Conservation (phyloP, 2,329 filamentous ascomycete genomes). For the Bimuria novae-zelandiae region DNA sequence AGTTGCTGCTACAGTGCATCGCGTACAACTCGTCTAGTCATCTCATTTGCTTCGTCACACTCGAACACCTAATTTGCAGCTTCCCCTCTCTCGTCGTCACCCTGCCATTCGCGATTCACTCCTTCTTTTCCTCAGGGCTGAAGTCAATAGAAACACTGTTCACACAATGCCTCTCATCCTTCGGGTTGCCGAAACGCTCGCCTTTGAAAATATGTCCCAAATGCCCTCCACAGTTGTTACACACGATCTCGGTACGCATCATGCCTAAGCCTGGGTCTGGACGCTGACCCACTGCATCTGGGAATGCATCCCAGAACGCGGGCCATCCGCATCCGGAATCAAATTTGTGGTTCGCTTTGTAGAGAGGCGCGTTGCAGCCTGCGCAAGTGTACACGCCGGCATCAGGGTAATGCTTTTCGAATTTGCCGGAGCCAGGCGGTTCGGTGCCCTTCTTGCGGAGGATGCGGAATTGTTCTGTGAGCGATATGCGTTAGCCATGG, state of each 20-base stretch:
- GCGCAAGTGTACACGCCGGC: constrained; percentile 85
- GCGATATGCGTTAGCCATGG: constrained; percentile 12
- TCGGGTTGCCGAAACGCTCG: constrained; percentile 81
- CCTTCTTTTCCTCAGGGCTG: constrained; percentile 64
- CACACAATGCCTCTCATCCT: constrained; percentile 95
- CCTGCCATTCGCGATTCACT: constrained; percentile 18
- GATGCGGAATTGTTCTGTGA: constrained; percentile 88
- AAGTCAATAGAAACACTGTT: constrained; percentile 93
- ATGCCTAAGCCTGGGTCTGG: constrained; percentile 80
- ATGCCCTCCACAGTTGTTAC: constrained; percentile 91
- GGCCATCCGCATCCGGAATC: constrained; percentile 97
- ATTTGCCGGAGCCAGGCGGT: constrained; percentile 75
- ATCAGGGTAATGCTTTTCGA: constrained; percentile 80
- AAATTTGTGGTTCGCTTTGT: constrained; percentile 94
- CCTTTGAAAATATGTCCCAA: constrained; percentile 91
- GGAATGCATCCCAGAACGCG: constrained; percentile 94
- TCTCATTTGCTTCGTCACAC: background rate
- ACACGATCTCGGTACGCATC: constrained; percentile 89
- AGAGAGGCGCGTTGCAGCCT: constrained; percentile 83
- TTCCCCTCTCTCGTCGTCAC: background rate
- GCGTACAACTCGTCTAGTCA: background rate
- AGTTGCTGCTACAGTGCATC: background rate
- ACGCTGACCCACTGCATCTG: constrained; percentile 83
- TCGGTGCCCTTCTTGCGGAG: constrained; percentile 94
- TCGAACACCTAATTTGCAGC: background rate